Conservation (phyloP, 2,329 filamentous ascomycete genomes). For the Achaetomium macrosporum region DNA sequence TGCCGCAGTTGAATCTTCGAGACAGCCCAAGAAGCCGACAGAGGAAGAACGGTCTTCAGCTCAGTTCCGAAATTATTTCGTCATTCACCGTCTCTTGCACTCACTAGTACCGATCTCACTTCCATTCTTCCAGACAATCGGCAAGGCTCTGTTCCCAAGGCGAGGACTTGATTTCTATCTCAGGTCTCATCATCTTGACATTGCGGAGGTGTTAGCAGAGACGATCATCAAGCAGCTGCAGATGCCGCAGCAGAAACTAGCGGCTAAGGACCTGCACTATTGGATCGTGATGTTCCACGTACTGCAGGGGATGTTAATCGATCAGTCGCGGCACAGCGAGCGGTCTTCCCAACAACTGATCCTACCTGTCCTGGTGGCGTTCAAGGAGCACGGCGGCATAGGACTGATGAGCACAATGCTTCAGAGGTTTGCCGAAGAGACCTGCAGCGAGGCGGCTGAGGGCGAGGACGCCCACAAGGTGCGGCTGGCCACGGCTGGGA, state of each 20-base stretch:
- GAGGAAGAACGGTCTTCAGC: slow-evolving; percentile 38
- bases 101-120: slow-evolving; percentile 75
- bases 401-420: slow-evolving; percentile 67
- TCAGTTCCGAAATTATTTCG: slow-evolving; percentile 68
- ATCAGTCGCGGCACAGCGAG: slow-evolving; percentile 49
- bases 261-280: slow-evolving; percentile 66
- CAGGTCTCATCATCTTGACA: slow-evolving; percentile 47
- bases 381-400: slow-evolving; percentile 76
- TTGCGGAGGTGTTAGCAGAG: slow-evolving; percentile 63
- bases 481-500: slow-evolving; percentile 49
- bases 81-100: slow-evolving; percentile 68
- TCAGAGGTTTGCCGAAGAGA: slow-evolving; percentile 57
- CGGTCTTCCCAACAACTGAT: slow-evolving; percentile 50
- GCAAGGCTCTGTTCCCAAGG: slow-evolving; percentile 72
- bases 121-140: slow-evolving; percentile 78
- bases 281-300: slow-evolving; percentile 76
- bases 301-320: slow-evolving; percentile 72
- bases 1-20: slow-evolving; percentile 17
- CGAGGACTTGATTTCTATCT: slow-evolving; percentile 61
- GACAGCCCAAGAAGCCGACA: slow-evolving; percentile 35
- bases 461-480: slow-evolving; percentile 41
- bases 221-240: slow-evolving; percentile 64
- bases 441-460: slow-evolving; percentile 35
- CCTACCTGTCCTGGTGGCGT: slow-evolving; percentile 76
- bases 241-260: slow-evolving; percentile 39